These are phyloP conservation scores for sorghum (Sorghum bicolor) DNA, from an alignment of 176 grass and related monocot genomes.

Conservation along the genomic window Sorghum_bicolor_NCBIv3 NC_012877.2:46961001-46961500, in stretches of 20 bases:
- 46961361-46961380: background rate
- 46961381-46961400: background rate
- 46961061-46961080: background rate
- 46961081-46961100: background rate
- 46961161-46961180: constrained; percentile 91
- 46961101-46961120: constrained; percentile 5
- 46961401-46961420: background rate
- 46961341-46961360: background rate
- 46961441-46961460: background rate
- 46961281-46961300: background rate
- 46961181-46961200: constrained; percentile 93
- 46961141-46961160: constrained; percentile 89
- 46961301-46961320: constrained; percentile 17
- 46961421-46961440: background rate
- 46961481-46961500: background rate
- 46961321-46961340: constrained; percentile 12
- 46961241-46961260: constrained; percentile 11
- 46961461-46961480: background rate
- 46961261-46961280: constrained; percentile 9
- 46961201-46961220: constrained; percentile 87
- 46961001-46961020: constrained; percentile 1
- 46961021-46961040: background rate
- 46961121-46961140: constrained; percentile 95
- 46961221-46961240: constrained; percentile 97
- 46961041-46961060: constrained; percentile 17